Evolutionary conservation across 2,329 filamentous ascomycete genomes (phyloP), one percentile per base, ranked within the genome.

Genomic region (Drechslerella stenobrocha): DNA sequence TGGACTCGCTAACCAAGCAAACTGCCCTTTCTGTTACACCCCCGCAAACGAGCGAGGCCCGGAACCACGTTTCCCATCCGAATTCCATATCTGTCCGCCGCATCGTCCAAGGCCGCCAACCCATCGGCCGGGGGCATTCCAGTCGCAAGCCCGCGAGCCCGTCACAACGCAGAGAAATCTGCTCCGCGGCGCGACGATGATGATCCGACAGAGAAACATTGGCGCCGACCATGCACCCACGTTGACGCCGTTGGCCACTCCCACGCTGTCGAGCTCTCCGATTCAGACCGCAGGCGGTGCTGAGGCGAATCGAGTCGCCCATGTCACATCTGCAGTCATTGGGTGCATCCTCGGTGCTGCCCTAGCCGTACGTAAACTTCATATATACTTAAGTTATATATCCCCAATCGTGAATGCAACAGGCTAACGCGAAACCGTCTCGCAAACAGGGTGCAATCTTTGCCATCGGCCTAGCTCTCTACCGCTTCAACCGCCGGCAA

Each of bases 291-390:
- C 55, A n/a, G n/a, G 26, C 22, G 34, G n/a, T 26, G 63, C n/a
- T n/a, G n/a, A 67, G 13, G 63, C 55, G 26, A 60, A 55, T 30
- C 55, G 46, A 42, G 55, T 67, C 30, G 63, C 63, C 32, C 63
- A 67, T 35, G 63, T 67, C 23, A 67, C 63, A 8, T 67, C 63
- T 7, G 63, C 63, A 30, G 63, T 67, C 18, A 67, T 67, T 20
- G 63, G 63, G 9, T 67, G 63, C 35, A 67, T 67, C 26, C 35
- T 67, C 9, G 63, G 63, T 15, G 63, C 55, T 11, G 63, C 63
- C 2, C 45, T 67, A 23, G 63, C 63, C n/a, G 63, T 67, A 67
- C 30, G 63, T 55, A 23, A 28, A 8, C 9, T 42, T 8, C 3
- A 40, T 13, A 34, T n/a, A 40, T 34, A 20, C 22, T n/a, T 22